phyloP scores from a whole-genome alignment of 148 eudicot genomes.

The Camellia japonica region DNA sequence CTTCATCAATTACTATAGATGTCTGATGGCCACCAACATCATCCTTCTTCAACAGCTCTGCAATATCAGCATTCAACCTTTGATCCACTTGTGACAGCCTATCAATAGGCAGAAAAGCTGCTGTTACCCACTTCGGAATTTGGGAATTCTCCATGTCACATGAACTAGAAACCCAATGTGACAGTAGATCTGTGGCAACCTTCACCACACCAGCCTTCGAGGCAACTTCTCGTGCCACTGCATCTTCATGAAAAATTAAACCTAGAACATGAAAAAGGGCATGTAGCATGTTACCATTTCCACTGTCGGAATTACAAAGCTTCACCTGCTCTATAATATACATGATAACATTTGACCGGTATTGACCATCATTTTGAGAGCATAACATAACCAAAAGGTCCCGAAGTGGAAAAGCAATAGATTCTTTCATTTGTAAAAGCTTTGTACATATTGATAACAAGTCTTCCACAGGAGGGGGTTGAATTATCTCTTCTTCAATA shows the following conservation, averaged over 20 bases:
- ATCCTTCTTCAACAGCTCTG: slow-evolving; percentile 65
- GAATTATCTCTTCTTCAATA: slow-evolving; percentile 77
- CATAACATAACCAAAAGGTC: slow-evolving; percentile 88
- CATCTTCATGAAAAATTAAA: slow-evolving; percentile 86
- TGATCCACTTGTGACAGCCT: slow-evolving; percentile 75
- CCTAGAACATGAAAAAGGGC: slow-evolving; percentile 90
- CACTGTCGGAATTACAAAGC: slow-evolving; percentile 55
- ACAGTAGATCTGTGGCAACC: slow-evolving; percentile 69
- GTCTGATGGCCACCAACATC: slow-evolving; percentile 44
- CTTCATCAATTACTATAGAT: slow-evolving; percentile 62
- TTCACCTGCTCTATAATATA: slow-evolving; percentile 81
- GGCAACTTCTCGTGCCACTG: slow-evolving; percentile 73
- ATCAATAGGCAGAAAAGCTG: slow-evolving; percentile 86
- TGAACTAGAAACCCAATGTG: slow-evolving; percentile 58
- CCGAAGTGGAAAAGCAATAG: slow-evolving; percentile 91
- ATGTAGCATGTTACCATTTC: slow-evolving; percentile 54
- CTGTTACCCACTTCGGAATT: slow-evolving; percentile 93
- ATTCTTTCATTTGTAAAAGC: slow-evolving; percentile 79
- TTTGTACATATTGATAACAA: slow-evolving; percentile 63
- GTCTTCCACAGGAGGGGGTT: slow-evolving; percentile 84
- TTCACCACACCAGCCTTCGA: slow-evolving; percentile 63
- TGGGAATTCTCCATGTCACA: slow-evolving; percentile 34
- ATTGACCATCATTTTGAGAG: slow-evolving; percentile 84
- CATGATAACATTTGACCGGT: slow-evolving; percentile 57
- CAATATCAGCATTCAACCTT: slow-evolving; percentile 59